Evolutionary conservation across 2,329 filamentous ascomycete species (phyloP).

Genomic region (Cytospora piceicola): DNA sequence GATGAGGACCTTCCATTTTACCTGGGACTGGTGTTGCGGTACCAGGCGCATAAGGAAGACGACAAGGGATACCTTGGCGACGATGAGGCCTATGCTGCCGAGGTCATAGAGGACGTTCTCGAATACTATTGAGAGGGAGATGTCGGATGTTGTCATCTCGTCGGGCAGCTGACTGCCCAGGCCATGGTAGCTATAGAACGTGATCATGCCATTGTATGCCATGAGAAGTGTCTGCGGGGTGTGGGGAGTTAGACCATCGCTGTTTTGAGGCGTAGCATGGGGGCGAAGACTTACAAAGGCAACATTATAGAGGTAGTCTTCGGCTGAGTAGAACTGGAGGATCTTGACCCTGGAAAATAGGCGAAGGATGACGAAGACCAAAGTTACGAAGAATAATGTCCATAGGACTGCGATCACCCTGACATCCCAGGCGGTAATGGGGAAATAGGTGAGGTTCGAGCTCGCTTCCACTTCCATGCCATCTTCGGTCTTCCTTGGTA

Average conservation of each 20-base stretch:
- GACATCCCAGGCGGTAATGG: constrained; percentile 26
- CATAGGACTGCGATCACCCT: constrained; percentile 29
- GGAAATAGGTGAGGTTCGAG: constrained; percentile 17
- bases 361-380: constrained; percentile 27
- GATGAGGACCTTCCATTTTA: constrained; percentile 25
- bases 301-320: constrained; percentile 29
- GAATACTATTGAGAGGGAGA: constrained; percentile 24
- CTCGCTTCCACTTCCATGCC: constrained; percentile 19
- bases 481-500: constrained; percentile 22
- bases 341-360: constrained; percentile 28
- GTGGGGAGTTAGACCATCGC: background rate
- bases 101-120: constrained; percentile 30
- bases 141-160: constrained; percentile 24
- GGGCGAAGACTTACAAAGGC: constrained; percentile 25
- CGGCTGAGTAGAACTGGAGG: constrained; percentile 30
- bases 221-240: constrained; percentile 26
- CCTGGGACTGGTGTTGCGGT: constrained; percentile 25
- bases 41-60: constrained; percentile 29
- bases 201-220: constrained; percentile 30
- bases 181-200: constrained; percentile 29
- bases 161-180: constrained; percentile 28
- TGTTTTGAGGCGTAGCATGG: background rate
- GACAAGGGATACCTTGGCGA: constrained; percentile 28
- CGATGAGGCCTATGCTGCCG: constrained; percentile 25
- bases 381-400: constrained; percentile 27